Evolutionary conservation across 2,329 filamentous ascomycete species (phyloP), one percentile per base, ranked within the genome.

Genomic region (Rasamsonia emersonii): DNA sequence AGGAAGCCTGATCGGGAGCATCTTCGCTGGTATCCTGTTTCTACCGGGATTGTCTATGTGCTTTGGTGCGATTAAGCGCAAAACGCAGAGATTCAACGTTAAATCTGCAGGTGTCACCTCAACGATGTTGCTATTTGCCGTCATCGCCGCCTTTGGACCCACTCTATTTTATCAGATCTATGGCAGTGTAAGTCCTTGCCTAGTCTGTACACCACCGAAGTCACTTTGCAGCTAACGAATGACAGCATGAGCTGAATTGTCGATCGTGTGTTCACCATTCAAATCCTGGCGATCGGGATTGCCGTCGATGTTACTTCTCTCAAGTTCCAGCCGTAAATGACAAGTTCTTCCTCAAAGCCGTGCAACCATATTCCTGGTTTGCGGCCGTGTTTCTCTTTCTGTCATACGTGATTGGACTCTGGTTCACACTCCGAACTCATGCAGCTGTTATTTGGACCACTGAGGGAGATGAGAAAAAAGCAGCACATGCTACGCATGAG

Each of bases 101-200:
- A 86, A 81, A 51, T 96, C 89, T 19, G 91, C 91, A 18, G 86
- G 91, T 53, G 91, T 96, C 19, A 96, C 89, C 1, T 95, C 88
- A 2, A 98, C 91, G 0, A 98, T 98, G 91, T 65, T 98, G 35
- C 70, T 98, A 7, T 98, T 98, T 54, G 89, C 91, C 15, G 83
- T 93, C 23, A 91, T 98, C 46, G 89, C 84, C 40, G 86, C 89
- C 6, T 98, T 98, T 59, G 82, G 89, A 0, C 91, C 91, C 3
- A 98, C 91, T 0, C 65, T 98, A 9, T 98, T 98, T 63, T 98
- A 96, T 61, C 89, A 98, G 53, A 94, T 98, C 41, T 96, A 96
- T 58, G 93, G 91, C 46, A 94, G 86, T 29, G 75, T 79, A 65
- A 64, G 72, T 66, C 14, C 18, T 3, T 18, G 17, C 5, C 19